Conservation (phyloP, 352 stramenopile genomes). For the Phytopythium ostracodes region DNA sequence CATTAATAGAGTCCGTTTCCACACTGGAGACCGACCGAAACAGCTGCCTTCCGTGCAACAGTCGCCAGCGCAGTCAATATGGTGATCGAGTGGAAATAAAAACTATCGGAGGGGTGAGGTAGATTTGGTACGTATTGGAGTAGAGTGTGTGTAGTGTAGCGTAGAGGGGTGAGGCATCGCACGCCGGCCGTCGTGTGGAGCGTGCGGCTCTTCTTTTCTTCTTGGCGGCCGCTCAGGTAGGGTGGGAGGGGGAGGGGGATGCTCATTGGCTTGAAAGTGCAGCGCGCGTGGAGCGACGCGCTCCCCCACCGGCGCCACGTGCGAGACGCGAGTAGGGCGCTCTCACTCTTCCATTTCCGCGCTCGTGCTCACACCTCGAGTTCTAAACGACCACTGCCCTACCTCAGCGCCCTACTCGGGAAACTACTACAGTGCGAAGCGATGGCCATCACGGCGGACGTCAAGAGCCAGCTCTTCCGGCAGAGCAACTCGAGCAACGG, state of each 20-base stretch:
- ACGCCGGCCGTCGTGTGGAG: no score
- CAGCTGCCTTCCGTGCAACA: not conserved
- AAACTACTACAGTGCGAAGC: no score
- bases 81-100: not conserved
- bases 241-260: not conserved
- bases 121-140: not conserved
- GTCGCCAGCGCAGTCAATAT: not conserved
- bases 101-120: not conserved
- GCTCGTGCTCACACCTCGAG: conserved; percentile 1
- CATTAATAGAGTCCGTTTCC: conserved; percentile 1
- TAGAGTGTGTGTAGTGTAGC: not conserved
- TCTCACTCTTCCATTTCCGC: conserved; percentile 27
- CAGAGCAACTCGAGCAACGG: conserved; percentile 7
- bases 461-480: conserved; percentile 47
- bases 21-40: not conserved
- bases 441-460: conserved; percentile 46
- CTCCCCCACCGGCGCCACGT: no score
- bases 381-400: not conserved
- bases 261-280: conserved; percentile 1
- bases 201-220: not conserved
- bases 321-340: no score
- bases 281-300: not conserved
- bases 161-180: no score
- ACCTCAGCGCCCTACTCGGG: no score
- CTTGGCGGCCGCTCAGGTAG: not conserved